These are phyloP conservation scores for Malbranchea zuffiana DNA, from an alignment of 2,329 filamentous ascomycete species.

Conservation along the genomic window DNA sequence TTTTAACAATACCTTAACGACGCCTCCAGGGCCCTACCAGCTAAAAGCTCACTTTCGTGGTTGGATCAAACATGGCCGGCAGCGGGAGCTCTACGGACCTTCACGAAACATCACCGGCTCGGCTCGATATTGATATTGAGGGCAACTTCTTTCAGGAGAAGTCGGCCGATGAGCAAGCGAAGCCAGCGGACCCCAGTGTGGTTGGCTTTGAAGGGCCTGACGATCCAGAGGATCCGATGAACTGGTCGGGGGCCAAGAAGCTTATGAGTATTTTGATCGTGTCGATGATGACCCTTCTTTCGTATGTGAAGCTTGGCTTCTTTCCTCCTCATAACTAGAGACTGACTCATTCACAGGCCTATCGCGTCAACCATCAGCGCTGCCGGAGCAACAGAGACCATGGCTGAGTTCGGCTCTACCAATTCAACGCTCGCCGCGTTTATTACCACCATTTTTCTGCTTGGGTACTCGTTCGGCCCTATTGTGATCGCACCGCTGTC, in stretches of 20 bases:
- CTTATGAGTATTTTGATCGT: constrained; percentile 31
- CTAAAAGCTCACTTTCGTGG: too few relatives aligned
- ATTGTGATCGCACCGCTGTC: constrained; percentile 54
- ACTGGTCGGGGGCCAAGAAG: constrained; percentile 44
- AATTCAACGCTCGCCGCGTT: constrained; percentile 39
- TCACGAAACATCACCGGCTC: too few relatives aligned
- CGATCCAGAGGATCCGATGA: constrained; percentile 49
- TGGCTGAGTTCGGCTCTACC: constrained; percentile 36
- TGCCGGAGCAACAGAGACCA: constrained; percentile 31
- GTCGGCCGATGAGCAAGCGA: too few relatives aligned
- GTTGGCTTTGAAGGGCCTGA: constrained; percentile 51
- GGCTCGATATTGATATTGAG: too few relatives aligned
- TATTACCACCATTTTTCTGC: constrained; percentile 50
- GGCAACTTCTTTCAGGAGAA: too few relatives aligned
- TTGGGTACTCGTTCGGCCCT: constrained; percentile 53
- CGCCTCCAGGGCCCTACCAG: too few relatives aligned
- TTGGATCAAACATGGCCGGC: too few relatives aligned
- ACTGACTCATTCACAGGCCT: constrained; percentile 16
- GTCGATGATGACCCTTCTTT: constrained; percentile 37
- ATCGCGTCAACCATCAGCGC: constrained; percentile 37
- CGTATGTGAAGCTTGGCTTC: constrained; percentile 32
- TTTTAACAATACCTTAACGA: too few relatives aligned
- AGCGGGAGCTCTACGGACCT: too few relatives aligned
- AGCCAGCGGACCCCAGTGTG: constrained; percentile 38
- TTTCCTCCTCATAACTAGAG: constrained; percentile 7